Base-by-base conservation (phyloP, 2,329 filamentous ascomycete species). In the Endocalyx cinctus region DNA sequence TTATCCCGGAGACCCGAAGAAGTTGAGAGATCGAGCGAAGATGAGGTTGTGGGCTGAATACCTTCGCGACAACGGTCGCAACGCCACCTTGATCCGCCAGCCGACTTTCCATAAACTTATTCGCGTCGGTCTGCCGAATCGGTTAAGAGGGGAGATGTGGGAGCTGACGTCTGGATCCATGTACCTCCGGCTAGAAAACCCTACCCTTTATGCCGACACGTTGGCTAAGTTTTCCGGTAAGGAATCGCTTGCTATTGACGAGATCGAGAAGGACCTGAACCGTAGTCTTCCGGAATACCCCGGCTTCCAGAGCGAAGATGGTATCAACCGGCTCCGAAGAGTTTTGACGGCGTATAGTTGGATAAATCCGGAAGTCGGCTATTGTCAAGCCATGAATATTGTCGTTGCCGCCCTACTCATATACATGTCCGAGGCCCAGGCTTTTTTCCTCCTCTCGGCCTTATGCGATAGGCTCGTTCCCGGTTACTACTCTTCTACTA, bases 321-420 rank as follows among this genome's bases (percentile, higher is more conserved):
- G 92, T 12, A 98, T 98, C 45, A 87, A 82, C 27, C 77, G 92
- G 14, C 69, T 98, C 42, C 81, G 92, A 39, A 77, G 90, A 37
- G 92, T 98, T 23, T 71, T 98, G 35, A 97, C 90, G 2, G 92
- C 92, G 5, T 98, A 98, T 66, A 96, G 89, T 63, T 98, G 92
- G 92, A 86, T 83, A 30, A 92, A 98, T 52, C 77, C 86, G 33
- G 88, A 96, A 46, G 89, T 98, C 35, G 92, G 92, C 46, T 98
- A 98, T 62, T 98, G 92, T 60, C 92, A 98, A 63, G 92, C 92
- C 42, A 98, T 98, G 92, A 98, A 98, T 60, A 98, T 98, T 48
- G 92, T 98, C 20, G 90, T 96, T 34, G 92, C 92, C 13, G 92
- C 92, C n/a, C 68, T 98, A 37, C 74, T 98, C 49, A 98, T 98